phyloP scores from a whole-genome alignment of 352 stramenopile genomes.

The Elongisporangium anandrum region DNA sequence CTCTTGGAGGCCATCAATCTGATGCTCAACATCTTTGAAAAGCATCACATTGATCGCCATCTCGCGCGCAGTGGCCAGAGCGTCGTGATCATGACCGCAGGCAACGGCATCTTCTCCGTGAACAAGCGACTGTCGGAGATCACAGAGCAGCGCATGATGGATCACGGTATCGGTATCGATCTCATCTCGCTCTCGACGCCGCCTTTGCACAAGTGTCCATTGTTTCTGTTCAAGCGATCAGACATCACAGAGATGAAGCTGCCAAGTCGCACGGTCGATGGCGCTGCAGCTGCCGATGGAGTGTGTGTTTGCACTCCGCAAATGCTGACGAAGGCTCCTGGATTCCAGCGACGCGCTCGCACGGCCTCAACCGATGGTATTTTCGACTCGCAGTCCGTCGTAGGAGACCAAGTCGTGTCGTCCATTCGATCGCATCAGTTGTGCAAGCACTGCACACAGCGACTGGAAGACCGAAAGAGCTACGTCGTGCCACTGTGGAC shows the following conservation, averaged over 20 bases:
- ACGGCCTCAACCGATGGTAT: slow-evolving; percentile 38
- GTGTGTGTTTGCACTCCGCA: slow-evolving; percentile 33
- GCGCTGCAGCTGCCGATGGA: slow-evolving; percentile 20
- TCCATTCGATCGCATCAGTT: slow-evolving; percentile 36
- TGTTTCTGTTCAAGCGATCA: slow-evolving; percentile 95
- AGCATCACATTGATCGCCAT: slow-evolving; percentile 98
- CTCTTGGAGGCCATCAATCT: slow-evolving; percentile 98
- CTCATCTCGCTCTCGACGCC: slow-evolving; percentile 94
- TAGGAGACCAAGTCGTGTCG: slow-evolving; percentile 22
- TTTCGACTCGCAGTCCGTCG: slow-evolving; percentile 31
- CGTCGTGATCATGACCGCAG: slow-evolving; percentile 94
- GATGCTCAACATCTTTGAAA: slow-evolving; percentile 98
- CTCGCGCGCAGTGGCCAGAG: slow-evolving; percentile 94
- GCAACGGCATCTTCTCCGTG: slow-evolving; percentile 96
- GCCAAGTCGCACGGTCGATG: slow-evolving; percentile 33
- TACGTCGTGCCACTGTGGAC: slow-evolving; percentile 80
- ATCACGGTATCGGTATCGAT: slow-evolving; percentile 99
- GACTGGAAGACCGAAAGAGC: slow-evolving; percentile 54
- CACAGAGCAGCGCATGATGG: slow-evolving; percentile 99
- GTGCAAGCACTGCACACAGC: slow-evolving; percentile 66
- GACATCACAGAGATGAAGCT: slow-evolving; percentile 60
- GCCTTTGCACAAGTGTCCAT: slow-evolving; percentile 95
- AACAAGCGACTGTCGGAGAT: slow-evolving; percentile 94
- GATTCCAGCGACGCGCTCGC: slow-evolving; percentile 32
- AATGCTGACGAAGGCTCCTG: slow-evolving; percentile 18